Evolutionary conservation across 176 grass and related monocot genomes (phyloP), one percentile per base, ranked within the genome.

Genomic region (Oryza longistaminata): DNA sequence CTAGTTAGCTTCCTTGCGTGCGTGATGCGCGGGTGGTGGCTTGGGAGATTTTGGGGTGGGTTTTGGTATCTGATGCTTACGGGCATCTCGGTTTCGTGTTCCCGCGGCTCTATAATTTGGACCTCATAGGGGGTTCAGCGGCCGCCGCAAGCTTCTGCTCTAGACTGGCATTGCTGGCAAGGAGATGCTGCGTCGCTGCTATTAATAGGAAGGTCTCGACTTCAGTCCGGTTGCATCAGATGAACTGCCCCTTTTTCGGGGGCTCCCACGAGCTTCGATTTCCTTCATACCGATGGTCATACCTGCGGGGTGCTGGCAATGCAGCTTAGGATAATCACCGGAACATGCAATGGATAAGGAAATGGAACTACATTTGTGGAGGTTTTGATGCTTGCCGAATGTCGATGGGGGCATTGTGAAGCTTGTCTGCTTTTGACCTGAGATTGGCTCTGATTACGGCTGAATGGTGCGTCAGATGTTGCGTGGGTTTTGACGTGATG

Each of bases 1-100:
- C 29, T 31, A 31, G 29, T 2, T 53, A 19, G 44, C 64, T 83
- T 77, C 88, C 55, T 90, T 92, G 78, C 89, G 76, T 84, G 83
- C 39, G 72, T 26, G 49, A 12, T 11, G 37, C 44, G 68, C 45
- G 19, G 68, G 70, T 6, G 45, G 66, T 0, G 83, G 66, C n/a
- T 70, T 77, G 58, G 37, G 37, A 60, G 69, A 64, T 83, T 61
- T 61, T 83, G 83, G 73, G 77, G 73, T 42, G 78, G 79, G 79
- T 82, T 90, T 86, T 83, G 75, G 80, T 78, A 79, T 75, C 80
- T 15, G 80, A 79, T 87, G 74, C 84, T 79, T 49, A 52, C 19
- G 27, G 27, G 62, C 24, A 67, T 49, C 72, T 45, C 69, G 17
- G 39, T 90, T 87, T 74, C 40, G 69, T 79, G 84, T 43, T 21